Percentiles rank a stretch among this genome's conserved stretches.
phyloP scores from a whole-genome alignment of 2,329 filamentous ascomycete genomes.

The Pseudohalonectria lignicola region DNA sequence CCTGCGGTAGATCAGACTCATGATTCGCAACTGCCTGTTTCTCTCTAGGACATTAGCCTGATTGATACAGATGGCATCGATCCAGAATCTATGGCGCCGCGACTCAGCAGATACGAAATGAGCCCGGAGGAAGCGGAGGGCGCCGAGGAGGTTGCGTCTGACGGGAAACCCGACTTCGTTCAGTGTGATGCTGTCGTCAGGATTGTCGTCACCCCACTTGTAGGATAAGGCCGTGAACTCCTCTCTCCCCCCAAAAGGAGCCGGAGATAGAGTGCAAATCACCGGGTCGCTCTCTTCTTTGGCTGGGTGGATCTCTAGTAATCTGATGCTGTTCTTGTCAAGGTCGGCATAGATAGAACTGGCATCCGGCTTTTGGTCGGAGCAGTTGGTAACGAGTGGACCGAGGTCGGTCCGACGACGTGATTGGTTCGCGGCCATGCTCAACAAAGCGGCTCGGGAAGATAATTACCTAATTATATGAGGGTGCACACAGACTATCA shows the following conservation, averaged over 20 bases:
- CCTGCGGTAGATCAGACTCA: conserved; percentile 12
- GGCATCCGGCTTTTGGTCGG: too few species aligned
- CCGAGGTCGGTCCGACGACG: too few species aligned
- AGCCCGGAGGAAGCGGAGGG: conserved; percentile 6
- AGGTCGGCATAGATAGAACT: too few species aligned
- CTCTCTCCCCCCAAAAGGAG: conserved; percentile 7
- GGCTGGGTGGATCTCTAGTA: too few species aligned
- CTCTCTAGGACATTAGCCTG: conserved; percentile 11
- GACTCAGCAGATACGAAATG: neutral
- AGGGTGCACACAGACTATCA: too few species aligned
- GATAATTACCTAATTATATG: too few species aligned
- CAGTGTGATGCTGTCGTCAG: conserved; percentile 7
- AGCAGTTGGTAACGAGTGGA: too few species aligned
- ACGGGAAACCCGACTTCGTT: conserved; percentile 6
- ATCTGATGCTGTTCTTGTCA: too few species aligned
- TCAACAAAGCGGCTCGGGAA: too few species aligned
- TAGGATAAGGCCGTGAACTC: conserved; percentile 15
- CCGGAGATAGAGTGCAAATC: conserved; percentile 7
- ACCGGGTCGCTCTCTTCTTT: too few species aligned
- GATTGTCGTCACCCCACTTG: conserved; percentile 9
- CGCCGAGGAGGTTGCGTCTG: conserved; percentile 8
- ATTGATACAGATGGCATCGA: conserved; percentile 14
- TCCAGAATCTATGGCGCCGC: conserved; percentile 7
- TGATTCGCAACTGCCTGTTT: conserved; percentile 10
- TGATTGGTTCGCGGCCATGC: too few species aligned